Evolutionary conservation across 2,329 filamentous ascomycete species (phyloP).

Genomic region (Pseudocercospora crystallina): DNA sequence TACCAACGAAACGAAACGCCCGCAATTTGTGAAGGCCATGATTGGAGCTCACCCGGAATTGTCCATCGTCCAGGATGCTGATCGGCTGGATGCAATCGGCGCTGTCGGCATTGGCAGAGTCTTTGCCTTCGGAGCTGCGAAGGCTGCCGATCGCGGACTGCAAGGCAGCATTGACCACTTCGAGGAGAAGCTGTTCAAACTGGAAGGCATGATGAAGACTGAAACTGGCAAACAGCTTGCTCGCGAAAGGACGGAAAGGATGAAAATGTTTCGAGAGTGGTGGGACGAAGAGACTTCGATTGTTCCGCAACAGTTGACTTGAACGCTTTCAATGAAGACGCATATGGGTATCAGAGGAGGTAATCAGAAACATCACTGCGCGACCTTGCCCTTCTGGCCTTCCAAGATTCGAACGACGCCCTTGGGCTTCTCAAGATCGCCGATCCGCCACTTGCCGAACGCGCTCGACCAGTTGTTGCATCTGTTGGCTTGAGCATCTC

Average conservation of each 20-base stretch:
- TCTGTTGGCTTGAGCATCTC: too few relatives aligned
- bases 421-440: too few relatives aligned
- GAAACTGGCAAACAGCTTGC: conserved; percentile 53
- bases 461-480: too few relatives aligned
- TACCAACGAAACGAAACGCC: conserved; percentile 68
- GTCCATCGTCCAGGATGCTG: conserved; percentile 86
- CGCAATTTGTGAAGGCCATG: conserved; percentile 58
- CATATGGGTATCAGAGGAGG: too few relatives aligned
- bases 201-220: conserved; percentile 64
- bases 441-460: too few relatives aligned
- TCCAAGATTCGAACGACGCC: too few relatives aligned
- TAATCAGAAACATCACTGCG: too few relatives aligned
- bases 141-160: conserved; percentile 53
- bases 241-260: conserved; percentile 47
- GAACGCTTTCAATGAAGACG: too few relatives aligned
- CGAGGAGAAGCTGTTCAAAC: conserved; percentile 67
- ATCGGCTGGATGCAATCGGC: conserved; percentile 87
- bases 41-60: conserved; percentile 69
- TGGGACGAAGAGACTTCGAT: conserved; percentile 51
- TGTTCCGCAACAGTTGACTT: too few relatives aligned
- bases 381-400: too few relatives aligned
- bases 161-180: conserved; percentile 71
- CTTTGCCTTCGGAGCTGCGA: conserved; percentile 74
- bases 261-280: conserved; percentile 53
- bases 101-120: conserved; percentile 78